Conservation (phyloP, 2,329 filamentous ascomycete species). For the Acephala macrosclerotiorum region DNA sequence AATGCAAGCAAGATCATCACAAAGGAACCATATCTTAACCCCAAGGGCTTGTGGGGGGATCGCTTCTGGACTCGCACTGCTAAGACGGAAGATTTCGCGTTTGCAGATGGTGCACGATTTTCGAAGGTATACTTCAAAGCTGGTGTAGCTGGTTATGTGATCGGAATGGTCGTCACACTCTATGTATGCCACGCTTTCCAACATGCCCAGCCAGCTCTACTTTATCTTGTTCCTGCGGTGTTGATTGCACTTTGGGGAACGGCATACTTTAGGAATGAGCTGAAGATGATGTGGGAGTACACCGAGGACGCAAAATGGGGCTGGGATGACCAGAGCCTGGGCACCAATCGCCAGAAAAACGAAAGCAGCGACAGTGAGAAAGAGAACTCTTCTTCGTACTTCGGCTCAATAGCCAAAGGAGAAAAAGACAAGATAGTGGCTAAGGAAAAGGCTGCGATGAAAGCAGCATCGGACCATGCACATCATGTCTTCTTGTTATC, state of each 20-base stretch:
- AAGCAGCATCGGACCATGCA: slow-evolving; percentile 25
- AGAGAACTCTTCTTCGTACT: not conserved
- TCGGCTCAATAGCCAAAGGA: not conserved
- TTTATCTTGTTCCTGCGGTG: slow-evolving; percentile 92
- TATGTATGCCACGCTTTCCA: slow-evolving; percentile 78
- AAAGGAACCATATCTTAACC: slow-evolving; percentile 57
- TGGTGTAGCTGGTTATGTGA: slow-evolving; percentile 76
- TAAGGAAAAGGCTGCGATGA: slow-evolving; percentile 8
- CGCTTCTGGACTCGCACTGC: slow-evolving; percentile 71
- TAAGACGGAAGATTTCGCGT: slow-evolving; percentile 39
- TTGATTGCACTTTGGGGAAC: slow-evolving; percentile 78
- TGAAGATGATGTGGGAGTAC: slow-evolving; percentile 80
- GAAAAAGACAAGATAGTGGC: slow-evolving; percentile 21
- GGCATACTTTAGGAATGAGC: slow-evolving; percentile 73
- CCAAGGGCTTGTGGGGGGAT: slow-evolving; percentile 82
- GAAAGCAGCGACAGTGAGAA: slow-evolving; percentile 8
- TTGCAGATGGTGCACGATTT: slow-evolving; percentile 57
- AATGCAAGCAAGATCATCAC: slow-evolving; percentile 29
- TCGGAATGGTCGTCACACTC: slow-evolving; percentile 81
- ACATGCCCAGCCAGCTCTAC: slow-evolving; percentile 86
- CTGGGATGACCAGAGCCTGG: slow-evolving; percentile 39
- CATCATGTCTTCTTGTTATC: slow-evolving; percentile 42
- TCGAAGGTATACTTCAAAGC: slow-evolving; percentile 87
- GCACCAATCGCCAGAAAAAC: not conserved
- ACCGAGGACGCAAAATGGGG: slow-evolving; percentile 72